A percentile compares a stretch with the other conserved stretches of the same genome.
These are phyloP conservation scores for Danielozyma ontarioensis DNA, from an alignment of 805 yeast species.

Conservation along the genomic window DNA sequence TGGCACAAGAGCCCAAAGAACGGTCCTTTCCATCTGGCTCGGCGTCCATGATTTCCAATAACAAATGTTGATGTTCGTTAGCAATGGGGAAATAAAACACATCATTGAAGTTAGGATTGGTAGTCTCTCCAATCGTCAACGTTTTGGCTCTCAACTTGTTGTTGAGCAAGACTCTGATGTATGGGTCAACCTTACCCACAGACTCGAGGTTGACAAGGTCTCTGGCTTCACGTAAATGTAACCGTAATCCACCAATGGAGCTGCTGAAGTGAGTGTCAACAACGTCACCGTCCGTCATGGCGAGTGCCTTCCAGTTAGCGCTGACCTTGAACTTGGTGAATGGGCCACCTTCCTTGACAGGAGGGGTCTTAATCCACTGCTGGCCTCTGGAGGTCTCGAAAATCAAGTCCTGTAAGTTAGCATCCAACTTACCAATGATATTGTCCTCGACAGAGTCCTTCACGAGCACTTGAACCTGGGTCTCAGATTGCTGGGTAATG, in stretches of 20 bases:
- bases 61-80: constrained; percentile 54
- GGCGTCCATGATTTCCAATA: constrained; percentile 60
- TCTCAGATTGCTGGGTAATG: constrained; percentile 53
- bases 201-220: constrained; percentile 55
- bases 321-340: constrained; percentile 42
- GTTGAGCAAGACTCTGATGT: constrained; percentile 53
- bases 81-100: constrained; percentile 57
- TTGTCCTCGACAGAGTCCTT: constrained; percentile 56
- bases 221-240: constrained; percentile 51
- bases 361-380: constrained; percentile 44
- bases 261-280: constrained; percentile 43
- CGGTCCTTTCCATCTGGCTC: constrained; percentile 63
- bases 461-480: constrained; percentile 51
- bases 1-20: constrained; percentile 52
- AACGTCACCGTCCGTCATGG: constrained; percentile 43
- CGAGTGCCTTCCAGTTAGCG: constrained; percentile 69
- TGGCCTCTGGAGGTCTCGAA: constrained; percentile 47
- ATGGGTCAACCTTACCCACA: constrained; percentile 74
- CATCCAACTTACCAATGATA: constrained; percentile 48
- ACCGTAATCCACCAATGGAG: constrained; percentile 63
- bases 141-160: constrained; percentile 57
- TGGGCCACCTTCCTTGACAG: constrained; percentile 38
- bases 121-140: constrained; percentile 45
- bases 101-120: constrained; percentile 55
- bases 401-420: constrained; percentile 50